Conservation (phyloP, 192 early-diverging fungal species). For the Physocladia obscura region DNA sequence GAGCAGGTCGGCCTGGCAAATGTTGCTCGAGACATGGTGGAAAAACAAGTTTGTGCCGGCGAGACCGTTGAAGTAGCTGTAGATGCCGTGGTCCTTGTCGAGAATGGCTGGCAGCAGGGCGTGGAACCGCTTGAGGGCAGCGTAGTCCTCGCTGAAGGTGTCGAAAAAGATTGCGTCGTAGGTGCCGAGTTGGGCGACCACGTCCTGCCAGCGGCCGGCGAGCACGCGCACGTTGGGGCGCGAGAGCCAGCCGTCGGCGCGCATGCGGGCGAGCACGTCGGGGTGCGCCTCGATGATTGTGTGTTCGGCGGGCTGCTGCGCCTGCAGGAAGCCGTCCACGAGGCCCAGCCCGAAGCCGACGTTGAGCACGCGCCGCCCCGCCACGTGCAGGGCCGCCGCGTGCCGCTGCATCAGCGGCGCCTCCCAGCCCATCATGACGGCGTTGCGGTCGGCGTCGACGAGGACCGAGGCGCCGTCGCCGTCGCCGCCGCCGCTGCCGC, state of each 20-base stretch:
- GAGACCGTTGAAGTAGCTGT: conserved; percentile 94
- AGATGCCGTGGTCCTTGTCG: conserved; percentile 72
- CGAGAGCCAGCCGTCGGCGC: conserved; percentile 79
- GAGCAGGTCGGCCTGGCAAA: conserved; percentile 78
- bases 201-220: conserved; percentile 89
- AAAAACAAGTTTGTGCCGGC: conserved; percentile 93
- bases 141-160: conserved; percentile 61
- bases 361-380: conserved; percentile 61
- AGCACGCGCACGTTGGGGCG: conserved; percentile 79
- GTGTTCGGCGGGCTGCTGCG: conserved; percentile 64
- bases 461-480: conserved; percentile 61
- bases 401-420: conserved; percentile 86
- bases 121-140: conserved; percentile 71
- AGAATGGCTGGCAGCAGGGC: conserved; percentile 66
- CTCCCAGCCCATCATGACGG: conserved; percentile 98
- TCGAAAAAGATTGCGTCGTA: conserved; percentile 94
- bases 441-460: conserved; percentile 84
- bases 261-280: conserved; percentile 89
- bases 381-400: conserved; percentile 67
- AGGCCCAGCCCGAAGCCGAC: conserved; percentile 89
- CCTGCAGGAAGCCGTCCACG: conserved; percentile 81
- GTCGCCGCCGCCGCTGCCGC: conserved; percentile 84
- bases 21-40: conserved; percentile 89
- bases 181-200: conserved; percentile 64
- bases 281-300: conserved; percentile 97